Base-by-base conservation (phyloP, 257 asterid species). In the Oldenlandia corymbosa region DNA sequence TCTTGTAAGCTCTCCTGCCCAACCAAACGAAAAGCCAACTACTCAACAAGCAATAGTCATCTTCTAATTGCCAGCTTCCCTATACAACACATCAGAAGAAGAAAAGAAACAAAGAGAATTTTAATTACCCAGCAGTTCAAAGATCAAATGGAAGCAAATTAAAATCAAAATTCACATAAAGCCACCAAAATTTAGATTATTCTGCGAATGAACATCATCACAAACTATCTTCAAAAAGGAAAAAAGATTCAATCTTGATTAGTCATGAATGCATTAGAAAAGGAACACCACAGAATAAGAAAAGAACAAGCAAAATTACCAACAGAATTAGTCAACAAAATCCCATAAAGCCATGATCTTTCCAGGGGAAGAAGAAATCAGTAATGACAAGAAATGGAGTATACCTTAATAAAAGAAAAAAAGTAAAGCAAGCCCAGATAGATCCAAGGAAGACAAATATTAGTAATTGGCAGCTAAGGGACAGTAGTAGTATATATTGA, bases 371-470 rank as follows among this genome's bases (percentile, higher is more conserved):
- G 21, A 32, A 28, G 11, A 46, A 51, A 17, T 21, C n/a, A 20
- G 31, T 0, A 49, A 50, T 26, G 30, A 49, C 21, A 60, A 45
- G 68, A 66, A 47, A 53, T 31, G 26, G 52, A 69, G 52, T 68
- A 48, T 71, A 74, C 85, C 86, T 77, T 78, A 64, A 43, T n/a
- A n/a, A n/a, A n/a, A n/a, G n/a, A 39, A 54, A n/a, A 45, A 67
- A 55, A 58, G 62, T 47, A 71, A 59, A n/a, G 55, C 27, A 66
- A 72, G 51, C 79, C 83, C 78, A 82, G 89, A 76, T 76, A 82
- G 89, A 76, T 76, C 79, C 79, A 73, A 57, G 54, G 39, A 70
- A 65, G 75, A 70, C 73, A 67, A 67, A 65, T 32, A 17, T 39
- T 27, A 66, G 49, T 53, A 51, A 53, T 12, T n/a, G 3, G 31